A percentile compares a stretch with the other conserved stretches of the same genome.
Evolutionary conservation across 1,284 basidiomycete species (phyloP).

Genomic region (Papiliotrema nemorosa): DNA sequence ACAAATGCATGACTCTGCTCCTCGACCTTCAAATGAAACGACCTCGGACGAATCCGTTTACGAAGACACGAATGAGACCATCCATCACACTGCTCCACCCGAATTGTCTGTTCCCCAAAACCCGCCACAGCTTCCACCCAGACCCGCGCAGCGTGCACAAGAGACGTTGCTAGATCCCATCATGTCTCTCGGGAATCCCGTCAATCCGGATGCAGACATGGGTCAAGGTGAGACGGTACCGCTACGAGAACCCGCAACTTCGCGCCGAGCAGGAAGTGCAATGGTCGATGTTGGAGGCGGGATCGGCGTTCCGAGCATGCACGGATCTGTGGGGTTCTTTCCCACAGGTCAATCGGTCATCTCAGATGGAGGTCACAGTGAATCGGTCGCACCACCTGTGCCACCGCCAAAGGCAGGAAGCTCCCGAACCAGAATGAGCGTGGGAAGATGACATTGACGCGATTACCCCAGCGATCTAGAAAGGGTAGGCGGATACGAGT

Average conservation of each 20-base stretch:
- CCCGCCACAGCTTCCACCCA: too few species aligned
- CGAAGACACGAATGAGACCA: too few species aligned
- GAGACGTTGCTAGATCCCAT: not conserved
- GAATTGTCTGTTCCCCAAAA: too few species aligned
- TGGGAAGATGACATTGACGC: not conserved
- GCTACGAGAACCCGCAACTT: not conserved
- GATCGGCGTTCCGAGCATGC: conserved; percentile 14
- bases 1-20: too few species aligned
- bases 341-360: conserved; percentile 11
- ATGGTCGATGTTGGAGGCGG: conserved; percentile 15
- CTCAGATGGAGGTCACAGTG: conserved; percentile 6
- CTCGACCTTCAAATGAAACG: too few species aligned
- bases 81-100: too few species aligned
- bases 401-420: not conserved
- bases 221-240: not conserved
- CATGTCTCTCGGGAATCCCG: too few species aligned
- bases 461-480: too few species aligned
- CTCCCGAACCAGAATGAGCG: conserved; percentile 8
- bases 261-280: conserved; percentile 9
- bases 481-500: not conserved
- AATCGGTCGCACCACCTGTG: not conserved
- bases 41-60: too few species aligned
- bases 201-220: not conserved
- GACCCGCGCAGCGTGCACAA: not conserved
- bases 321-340: conserved; percentile 21